A percentile compares a stretch with the other conserved stretches of the same genome.
phyloP scores from a whole-genome alignment of 805 yeast species.

The Myxozyma geophila region DNA sequence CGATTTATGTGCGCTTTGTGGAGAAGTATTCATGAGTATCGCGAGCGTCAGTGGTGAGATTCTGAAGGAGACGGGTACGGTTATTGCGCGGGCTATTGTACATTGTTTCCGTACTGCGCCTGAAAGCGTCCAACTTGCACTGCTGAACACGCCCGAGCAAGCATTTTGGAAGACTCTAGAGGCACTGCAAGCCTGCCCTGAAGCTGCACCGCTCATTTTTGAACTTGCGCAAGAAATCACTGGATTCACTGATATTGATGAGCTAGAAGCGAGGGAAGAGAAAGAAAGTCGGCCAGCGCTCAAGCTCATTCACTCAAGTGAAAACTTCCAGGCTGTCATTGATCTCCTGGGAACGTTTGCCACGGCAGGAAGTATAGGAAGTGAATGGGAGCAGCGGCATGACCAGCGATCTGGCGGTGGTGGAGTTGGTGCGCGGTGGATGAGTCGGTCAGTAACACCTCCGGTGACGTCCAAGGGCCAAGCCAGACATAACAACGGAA shows the following conservation, averaged over 20 bases:
- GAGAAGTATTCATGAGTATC: slow-evolving; percentile 23
- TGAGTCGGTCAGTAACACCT: slow-evolving; percentile 26
- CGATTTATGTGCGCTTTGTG: slow-evolving; percentile 2
- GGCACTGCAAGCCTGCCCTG: slow-evolving; percentile 28
- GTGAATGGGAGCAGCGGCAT: slow-evolving; percentile 34
- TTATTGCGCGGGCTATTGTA: slow-evolving; percentile 22
- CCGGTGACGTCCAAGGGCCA: slow-evolving; percentile 11
- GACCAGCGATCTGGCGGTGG: slow-evolving; percentile 18
- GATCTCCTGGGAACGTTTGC: slow-evolving; percentile 40
- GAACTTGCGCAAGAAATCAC: slow-evolving; percentile 29
- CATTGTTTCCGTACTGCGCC: slow-evolving; percentile 24
- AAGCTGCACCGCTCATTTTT: slow-evolving; percentile 29
- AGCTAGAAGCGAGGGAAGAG: slow-evolving; percentile 11
- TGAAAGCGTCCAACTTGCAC: slow-evolving; percentile 4
- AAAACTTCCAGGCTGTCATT: slow-evolving; percentile 37
- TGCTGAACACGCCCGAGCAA: slow-evolving; percentile 29
- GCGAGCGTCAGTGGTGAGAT: slow-evolving; percentile 18
- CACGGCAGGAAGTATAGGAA: slow-evolving; percentile 35
- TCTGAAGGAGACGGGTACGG: slow-evolving; percentile 14
- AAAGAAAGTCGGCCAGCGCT: slow-evolving; percentile 2
- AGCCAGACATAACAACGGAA: neutral
- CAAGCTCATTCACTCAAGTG: slow-evolving; percentile 19
- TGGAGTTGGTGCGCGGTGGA: slow-evolving; percentile 7
- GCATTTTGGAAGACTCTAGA: slow-evolving; percentile 37
- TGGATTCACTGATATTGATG: slow-evolving; percentile 19